Evolutionary conservation across 1,284 basidiomycete genomes (phyloP).

Genomic region (Tilletia indica): DNA sequence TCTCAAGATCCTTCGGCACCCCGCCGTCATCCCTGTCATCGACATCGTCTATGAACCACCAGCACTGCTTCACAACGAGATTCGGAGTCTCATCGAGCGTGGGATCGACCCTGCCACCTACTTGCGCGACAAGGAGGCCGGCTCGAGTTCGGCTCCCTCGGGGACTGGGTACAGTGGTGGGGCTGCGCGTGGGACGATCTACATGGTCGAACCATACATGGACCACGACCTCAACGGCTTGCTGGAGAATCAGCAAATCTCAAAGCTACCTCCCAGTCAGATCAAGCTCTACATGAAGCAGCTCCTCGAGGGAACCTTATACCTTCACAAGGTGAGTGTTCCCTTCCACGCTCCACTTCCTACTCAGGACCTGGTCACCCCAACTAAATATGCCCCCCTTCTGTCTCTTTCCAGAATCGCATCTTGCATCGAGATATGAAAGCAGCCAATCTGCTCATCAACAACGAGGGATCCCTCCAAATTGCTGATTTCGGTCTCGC

Average conservation of each 20-base stretch:
- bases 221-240: slow-evolving; percentile 96
- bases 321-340: slow-evolving; percentile 78
- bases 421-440: slow-evolving; percentile 99
- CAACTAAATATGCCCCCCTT: not conserved
- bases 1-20: slow-evolving; percentile 81
- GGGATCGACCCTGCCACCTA: slow-evolving; percentile 19
- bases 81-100: slow-evolving; percentile 28
- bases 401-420: slow-evolving; percentile 68
- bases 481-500: slow-evolving; percentile 96
- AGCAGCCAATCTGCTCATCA: slow-evolving; percentile 92
- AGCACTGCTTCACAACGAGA: slow-evolving; percentile 8
- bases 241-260: slow-evolving; percentile 66
- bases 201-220: slow-evolving; percentile 99
- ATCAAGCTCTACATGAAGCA: slow-evolving; percentile 97
- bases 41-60: slow-evolving; percentile 73
- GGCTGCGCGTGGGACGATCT: slow-evolving; percentile 63
- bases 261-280: slow-evolving; percentile 57
- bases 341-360: not conserved
- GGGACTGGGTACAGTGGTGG: not conserved
- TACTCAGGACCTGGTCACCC: too few relatives aligned
- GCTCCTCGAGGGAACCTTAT: slow-evolving; percentile 87
- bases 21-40: slow-evolving; percentile 79
- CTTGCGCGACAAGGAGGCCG: not conserved
- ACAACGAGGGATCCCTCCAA: slow-evolving; percentile 62
- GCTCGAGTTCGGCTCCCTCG: not conserved